phyloP scores from a whole-genome alignment of 2,329 filamentous ascomycete species.

The Didymella pinodella region DNA sequence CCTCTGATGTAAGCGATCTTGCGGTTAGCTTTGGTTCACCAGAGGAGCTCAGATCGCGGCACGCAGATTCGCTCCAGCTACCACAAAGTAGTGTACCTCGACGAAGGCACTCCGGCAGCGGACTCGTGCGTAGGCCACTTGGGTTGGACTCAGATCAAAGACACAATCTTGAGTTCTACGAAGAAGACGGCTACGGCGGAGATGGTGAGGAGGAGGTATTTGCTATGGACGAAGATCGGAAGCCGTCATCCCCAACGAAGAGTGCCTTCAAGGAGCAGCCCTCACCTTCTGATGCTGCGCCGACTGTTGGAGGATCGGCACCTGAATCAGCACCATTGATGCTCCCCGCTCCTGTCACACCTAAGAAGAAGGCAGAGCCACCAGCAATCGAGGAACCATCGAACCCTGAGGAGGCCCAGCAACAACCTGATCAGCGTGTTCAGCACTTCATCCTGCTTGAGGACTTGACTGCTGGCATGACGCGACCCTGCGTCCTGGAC shows the following conservation, averaged over 20 bases:
- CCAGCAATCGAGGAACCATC: constrained; percentile 31
- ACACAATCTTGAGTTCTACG: constrained; percentile 88
- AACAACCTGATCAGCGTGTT: constrained; percentile 68
- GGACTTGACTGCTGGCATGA: constrained; percentile 96
- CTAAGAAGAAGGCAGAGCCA: constrained; percentile 24
- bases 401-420: constrained; percentile 57
- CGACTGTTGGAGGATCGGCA: background rate
- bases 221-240: constrained; percentile 66
- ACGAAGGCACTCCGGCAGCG: constrained; percentile 86
- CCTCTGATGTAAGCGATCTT: constrained; percentile 29
- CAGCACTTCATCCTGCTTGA: constrained; percentile 94
- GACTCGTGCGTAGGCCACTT: constrained; percentile 73
- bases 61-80: constrained; percentile 40
- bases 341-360: constrained; percentile 43
- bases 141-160: constrained; percentile 71
- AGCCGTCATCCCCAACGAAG: constrained; percentile 20
- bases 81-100: constrained; percentile 46
- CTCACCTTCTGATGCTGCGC: background rate
- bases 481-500: constrained; percentile 93
- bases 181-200: constrained; percentile 84
- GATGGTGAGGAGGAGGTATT: constrained; percentile 78
- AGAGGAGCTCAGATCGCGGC: constrained; percentile 17
- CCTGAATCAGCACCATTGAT: constrained; percentile 35
- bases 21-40: constrained; percentile 21
- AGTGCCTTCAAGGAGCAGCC: constrained; percentile 11